Evolutionary conservation across 192 early-diverging fungal genomes (phyloP), one percentile per base, ranked within the genome.

Genomic region (Chytriomyces sp.): DNA sequence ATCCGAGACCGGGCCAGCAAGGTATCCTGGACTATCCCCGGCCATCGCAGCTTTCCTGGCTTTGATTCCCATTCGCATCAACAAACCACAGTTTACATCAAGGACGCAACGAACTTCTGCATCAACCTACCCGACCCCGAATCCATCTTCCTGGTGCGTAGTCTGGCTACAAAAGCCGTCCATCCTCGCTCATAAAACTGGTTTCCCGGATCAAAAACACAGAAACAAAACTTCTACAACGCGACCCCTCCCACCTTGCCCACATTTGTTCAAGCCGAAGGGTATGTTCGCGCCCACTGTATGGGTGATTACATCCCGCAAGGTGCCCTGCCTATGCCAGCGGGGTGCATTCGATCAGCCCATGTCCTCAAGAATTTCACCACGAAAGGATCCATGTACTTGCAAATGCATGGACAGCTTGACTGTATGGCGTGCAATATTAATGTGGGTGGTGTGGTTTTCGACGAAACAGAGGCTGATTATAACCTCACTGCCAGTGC

Each of bases 241-340:
- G 7, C 5, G 28, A 49, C 44, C 22, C 44, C 3, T 14, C 44
- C 44, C 1, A 26, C 1, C 31, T 6, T 39, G 14, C 76, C 76
- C 14, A 76, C 70, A 19, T 60, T 77, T 31, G 76, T 77, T n/a
- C 28, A 59, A 53, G 76, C 62, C 3, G 76, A 77, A 75, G 77
- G 77, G 2, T 77, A 53, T 54, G 77, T 79, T 52, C 74, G 44
- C 8, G 75, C 77, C 1, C 58, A 26, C 52, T 79, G 77, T 62
- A 40, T 76, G 12, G 77, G 77, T 19, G 31, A 32, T 38, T 79
- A 79, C 67, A 5, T 72, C 1, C 54, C 77, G 4, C 59, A 66
- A 5, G 77, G 77, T 19, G 73, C 74, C 4, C 8, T 49, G 4
- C 4, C 33, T 26, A 70, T 79, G 66, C 59, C 77, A 0, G 28